Conservation (phyloP, 352 stramenopile genomes). For the Pythium monospermum region DNA sequence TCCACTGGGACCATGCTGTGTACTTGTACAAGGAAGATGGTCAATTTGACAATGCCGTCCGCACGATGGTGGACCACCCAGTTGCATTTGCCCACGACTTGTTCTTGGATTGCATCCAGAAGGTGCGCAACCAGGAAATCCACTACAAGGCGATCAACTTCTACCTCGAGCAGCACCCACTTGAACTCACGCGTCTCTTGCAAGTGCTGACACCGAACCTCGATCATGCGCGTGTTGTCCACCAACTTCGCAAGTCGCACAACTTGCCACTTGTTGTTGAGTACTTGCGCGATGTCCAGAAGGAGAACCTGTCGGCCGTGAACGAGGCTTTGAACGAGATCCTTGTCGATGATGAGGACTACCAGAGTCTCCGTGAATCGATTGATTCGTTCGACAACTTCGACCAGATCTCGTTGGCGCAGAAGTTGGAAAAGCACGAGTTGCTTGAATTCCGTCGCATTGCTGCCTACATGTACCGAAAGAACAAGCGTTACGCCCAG, state of each 20-base stretch:
- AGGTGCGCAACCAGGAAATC: slow-evolving; percentile 99
- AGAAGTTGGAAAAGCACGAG: slow-evolving; percentile 98
- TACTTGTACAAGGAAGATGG: slow-evolving; percentile 99
- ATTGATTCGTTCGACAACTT: slow-evolving; percentile 99
- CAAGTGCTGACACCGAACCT: slow-evolving; percentile 98
- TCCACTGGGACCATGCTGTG: slow-evolving; percentile 97
- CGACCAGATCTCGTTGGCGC: slow-evolving; percentile 97
- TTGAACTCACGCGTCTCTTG: slow-evolving; percentile 96
- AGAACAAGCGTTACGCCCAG: slow-evolving; percentile 98
- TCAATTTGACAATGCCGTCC: slow-evolving; percentile 98
- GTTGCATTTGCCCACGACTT: slow-evolving; percentile 97
- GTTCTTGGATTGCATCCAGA: slow-evolving; percentile 99
- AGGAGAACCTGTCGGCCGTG: slow-evolving; percentile 97
- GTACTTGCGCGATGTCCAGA: slow-evolving; percentile 99
- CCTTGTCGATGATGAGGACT: slow-evolving; percentile 97
- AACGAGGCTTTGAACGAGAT: slow-evolving; percentile 99
- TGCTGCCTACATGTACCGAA: slow-evolving; percentile 98
- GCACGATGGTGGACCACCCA: slow-evolving; percentile 98
- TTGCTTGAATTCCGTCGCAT: slow-evolving; percentile 99
- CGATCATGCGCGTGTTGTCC: slow-evolving; percentile 98
- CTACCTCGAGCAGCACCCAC: slow-evolving; percentile 97
- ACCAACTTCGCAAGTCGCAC: slow-evolving; percentile 96
- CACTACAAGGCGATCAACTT: slow-evolving; percentile 99
- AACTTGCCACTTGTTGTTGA: slow-evolving; percentile 96
- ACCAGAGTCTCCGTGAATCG: slow-evolving; percentile 94